Conservation (phyloP, 1,284 basidiomycete genomes). For the Cutaneotrichosporon daszewskae region DNA sequence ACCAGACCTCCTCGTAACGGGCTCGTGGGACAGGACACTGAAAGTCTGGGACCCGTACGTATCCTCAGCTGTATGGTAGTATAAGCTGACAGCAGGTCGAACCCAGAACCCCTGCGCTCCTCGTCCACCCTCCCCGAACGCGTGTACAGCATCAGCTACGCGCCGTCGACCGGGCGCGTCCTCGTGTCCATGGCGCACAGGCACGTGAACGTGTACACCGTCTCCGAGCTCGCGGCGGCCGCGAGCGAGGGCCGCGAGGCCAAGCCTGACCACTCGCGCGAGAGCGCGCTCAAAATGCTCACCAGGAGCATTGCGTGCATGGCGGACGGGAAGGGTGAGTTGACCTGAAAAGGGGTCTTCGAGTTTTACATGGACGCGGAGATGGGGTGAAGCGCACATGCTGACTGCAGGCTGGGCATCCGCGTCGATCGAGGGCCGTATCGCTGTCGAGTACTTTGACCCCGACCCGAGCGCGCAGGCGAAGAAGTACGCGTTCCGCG, state of each 20-base stretch:
- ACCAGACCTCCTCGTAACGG: conserved; percentile 68
- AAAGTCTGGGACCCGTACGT: conserved; percentile 73
- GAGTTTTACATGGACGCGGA: no score
- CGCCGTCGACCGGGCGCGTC: conserved; percentile 52
- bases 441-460: conserved; percentile 97
- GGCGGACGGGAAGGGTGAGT: conserved; percentile 79
- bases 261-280: conserved; percentile 67
- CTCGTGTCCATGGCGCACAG: conserved; percentile 88
- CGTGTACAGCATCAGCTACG: conserved; percentile 64
- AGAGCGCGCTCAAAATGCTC: conserved; percentile 93
- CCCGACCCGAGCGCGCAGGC: conserved; percentile 67
- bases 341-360: background rate
- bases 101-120: conserved; percentile 55
- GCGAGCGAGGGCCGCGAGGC: conserved; percentile 55
- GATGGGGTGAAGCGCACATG: no score
- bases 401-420: conserved; percentile 74
- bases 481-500: conserved; percentile 97
- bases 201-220: conserved; percentile 78
- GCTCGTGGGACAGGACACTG: conserved; percentile 84
- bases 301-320: conserved; percentile 85
- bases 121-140: conserved; percentile 70
- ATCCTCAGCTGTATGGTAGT: conserved; percentile 52
- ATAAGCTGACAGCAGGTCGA: conserved; percentile 19
- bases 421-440: conserved; percentile 88
- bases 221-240: conserved; percentile 58